phyloP scores from a whole-genome alignment of 306 rosid species.

The Senna siamea region DNA sequence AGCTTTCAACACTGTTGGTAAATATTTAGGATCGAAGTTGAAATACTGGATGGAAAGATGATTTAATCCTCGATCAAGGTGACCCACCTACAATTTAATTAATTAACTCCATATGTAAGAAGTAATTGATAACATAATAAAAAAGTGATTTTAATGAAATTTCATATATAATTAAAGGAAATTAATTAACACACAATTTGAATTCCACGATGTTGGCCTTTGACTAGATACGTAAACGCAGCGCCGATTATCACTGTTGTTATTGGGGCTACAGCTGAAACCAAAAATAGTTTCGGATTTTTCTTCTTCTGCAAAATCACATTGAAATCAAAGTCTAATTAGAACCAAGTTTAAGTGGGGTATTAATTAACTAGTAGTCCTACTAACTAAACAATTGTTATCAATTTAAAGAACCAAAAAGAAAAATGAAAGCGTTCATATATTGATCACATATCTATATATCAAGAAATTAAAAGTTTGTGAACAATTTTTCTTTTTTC shows the following conservation, averaged over 20 bases:
- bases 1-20: conserved; percentile 56
- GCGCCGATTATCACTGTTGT: conserved; percentile 59
- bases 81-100: conserved; percentile 63
- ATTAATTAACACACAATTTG: conserved; percentile 51
- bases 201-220: conserved; percentile 69
- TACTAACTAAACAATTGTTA: no score
- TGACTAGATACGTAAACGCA: conserved; percentile 54
- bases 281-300: conserved; percentile 80
- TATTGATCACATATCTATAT: no score
- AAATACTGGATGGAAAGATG: conserved; percentile 59
- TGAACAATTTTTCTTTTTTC: no score
- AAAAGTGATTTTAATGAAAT: neutral
- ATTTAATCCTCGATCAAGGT: conserved; percentile 72
- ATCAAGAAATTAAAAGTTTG: no score
- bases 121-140: neutral
- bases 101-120: neutral
- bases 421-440: no score
- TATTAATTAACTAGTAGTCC: no score
- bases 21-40: conserved; percentile 59
- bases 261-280: conserved; percentile 82
- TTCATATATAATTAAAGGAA: neutral
- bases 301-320: conserved; percentile 54
- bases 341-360: no score
- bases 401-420: no score
- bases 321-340: neutral